Evolutionary conservation across 805 yeast species (phyloP), one percentile per base, ranked within the genome.

Genomic region (Lipomyces sp.): DNA sequence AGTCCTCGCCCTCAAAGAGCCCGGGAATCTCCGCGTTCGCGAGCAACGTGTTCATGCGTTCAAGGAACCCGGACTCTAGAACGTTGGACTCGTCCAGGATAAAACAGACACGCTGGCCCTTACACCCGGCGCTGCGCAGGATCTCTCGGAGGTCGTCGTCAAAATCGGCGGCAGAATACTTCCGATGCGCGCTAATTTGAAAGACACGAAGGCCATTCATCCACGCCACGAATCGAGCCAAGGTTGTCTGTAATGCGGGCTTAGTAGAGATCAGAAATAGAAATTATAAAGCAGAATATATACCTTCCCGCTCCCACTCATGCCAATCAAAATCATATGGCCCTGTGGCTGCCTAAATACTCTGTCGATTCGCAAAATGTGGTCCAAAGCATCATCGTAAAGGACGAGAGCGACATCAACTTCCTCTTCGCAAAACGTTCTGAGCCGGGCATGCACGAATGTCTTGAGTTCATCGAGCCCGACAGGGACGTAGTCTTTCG

Each of bases 11-110:
- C 49, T 79, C 85, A 65, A 87, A 91, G 13, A 91, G 69, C 3
- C 95, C 96, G 0, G 96, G 96, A 34, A 89, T 76, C 62, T 91
- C 97, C 0, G 95, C 86, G 66, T 91, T 91, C 0, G 97, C 96
- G 34, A 91, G 73, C n/a, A 91, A 70, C 0, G 95, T 86, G 61
- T 91, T 91, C 93, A 91, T 88, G 54, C 95, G 72, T 66, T 91
- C 98, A 28, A 91, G 68, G 62, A 90, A 91, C 0, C 93, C 73
- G 0, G 95, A 74, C 31, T 86, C 90, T 37, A 82, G 60, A 44
- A 89, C 79, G 26, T 83, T 79, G 0, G 95, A 81, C 60, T 91
- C 96, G 59, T 88, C 95, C 18, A 91, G 74, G 19, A 90, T 71
- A 48, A 87, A 79, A 57, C 95, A 85, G 0, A 82, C 65, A 45